phyloP scores from a whole-genome alignment of 495 filamentous ascomycete species.

The Trichoderma orchidacearum region DNA sequence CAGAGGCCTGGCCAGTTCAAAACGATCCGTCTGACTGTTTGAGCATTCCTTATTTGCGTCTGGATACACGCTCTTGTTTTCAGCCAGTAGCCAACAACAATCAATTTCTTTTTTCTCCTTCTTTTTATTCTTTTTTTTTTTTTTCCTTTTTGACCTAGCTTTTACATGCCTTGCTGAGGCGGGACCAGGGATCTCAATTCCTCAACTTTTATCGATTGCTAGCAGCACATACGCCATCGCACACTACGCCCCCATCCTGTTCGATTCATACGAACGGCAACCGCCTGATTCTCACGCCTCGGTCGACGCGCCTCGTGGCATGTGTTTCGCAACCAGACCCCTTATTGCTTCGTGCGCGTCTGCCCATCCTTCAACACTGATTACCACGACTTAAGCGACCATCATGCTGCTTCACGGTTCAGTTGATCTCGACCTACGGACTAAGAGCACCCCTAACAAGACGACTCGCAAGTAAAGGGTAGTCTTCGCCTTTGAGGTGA shows the following conservation, averaged over 20 bases:
- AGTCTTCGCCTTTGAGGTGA: not conserved
- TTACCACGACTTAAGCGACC: not conserved
- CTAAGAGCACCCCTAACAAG: not conserved
- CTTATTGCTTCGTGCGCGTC: not conserved
- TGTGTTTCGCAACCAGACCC: not conserved
- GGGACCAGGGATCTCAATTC: not conserved
- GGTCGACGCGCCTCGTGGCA: not conserved
- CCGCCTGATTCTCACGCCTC: not conserved
- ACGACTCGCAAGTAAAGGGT: not conserved
- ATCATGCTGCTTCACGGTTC: not conserved
- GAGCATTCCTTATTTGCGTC: no score
- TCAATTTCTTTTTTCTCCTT: not conserved
- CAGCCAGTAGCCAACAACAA: not conserved
- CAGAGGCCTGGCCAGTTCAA: not conserved
- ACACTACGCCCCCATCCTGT: not conserved
- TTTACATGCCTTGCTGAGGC: not conserved
- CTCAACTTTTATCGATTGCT: not conserved
- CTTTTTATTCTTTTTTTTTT: not conserved
- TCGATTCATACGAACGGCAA: not conserved
- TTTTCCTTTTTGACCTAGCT: not conserved
- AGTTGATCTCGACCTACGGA: not conserved
- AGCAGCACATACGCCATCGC: not conserved
- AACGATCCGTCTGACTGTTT: not conserved
- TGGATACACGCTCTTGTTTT: no score
- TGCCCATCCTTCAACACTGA: not conserved